Percentiles rank a stretch among this genome's conserved stretches.
Evolutionary conservation across 768 basidiomycete species (phyloP).

Genomic region (Rhizopogon vesiculosus): DNA sequence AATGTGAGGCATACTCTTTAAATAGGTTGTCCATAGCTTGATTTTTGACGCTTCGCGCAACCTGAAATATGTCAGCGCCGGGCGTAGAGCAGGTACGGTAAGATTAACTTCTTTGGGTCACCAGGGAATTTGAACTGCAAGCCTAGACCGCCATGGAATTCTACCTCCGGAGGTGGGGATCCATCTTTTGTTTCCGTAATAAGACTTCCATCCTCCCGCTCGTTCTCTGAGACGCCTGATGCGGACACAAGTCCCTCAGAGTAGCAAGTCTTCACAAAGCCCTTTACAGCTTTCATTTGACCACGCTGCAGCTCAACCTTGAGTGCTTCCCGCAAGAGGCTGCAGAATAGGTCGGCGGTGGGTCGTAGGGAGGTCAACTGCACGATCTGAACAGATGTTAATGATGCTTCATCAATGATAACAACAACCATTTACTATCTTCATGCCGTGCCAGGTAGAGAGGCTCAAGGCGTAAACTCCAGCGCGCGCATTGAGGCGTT

Average conservation of each 20-base stretch:
- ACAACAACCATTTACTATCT: constrained; percentile 57
- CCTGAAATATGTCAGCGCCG: constrained; percentile 33
- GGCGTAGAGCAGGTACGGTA: background rate
- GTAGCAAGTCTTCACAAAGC: constrained; percentile 89
- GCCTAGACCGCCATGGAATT: constrained; percentile 76
- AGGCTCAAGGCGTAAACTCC: constrained; percentile 96
- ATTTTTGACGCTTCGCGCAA: constrained; percentile 90
- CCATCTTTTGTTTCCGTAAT: constrained; percentile 50
- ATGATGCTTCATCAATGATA: background rate
- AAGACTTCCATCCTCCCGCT: constrained; percentile 65
- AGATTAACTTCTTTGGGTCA: constrained; percentile 80
- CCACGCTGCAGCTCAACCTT: constrained; percentile 87
- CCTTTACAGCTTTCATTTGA: constrained; percentile 90
- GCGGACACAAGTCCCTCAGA: constrained; percentile 81
- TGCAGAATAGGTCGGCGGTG: constrained; percentile 91
- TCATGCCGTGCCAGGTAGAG: constrained; percentile 90
- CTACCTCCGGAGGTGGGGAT: constrained; percentile 39
- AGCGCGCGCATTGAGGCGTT: constrained; percentile 87
- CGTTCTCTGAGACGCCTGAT: constrained; percentile 55
- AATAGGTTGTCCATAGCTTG: constrained; percentile 91
- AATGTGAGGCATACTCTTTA: constrained; percentile 51
- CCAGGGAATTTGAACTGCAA: constrained; percentile 87
- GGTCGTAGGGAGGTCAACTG: constrained; percentile 92
- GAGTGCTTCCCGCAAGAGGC: constrained; percentile 81
- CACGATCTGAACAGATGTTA: constrained; percentile 52